A percentile compares a stretch with the other conserved stretches of the same genome.
Conservation (phyloP, 768 basidiomycete genomes). For the Filobasidium floriforme region DNA sequence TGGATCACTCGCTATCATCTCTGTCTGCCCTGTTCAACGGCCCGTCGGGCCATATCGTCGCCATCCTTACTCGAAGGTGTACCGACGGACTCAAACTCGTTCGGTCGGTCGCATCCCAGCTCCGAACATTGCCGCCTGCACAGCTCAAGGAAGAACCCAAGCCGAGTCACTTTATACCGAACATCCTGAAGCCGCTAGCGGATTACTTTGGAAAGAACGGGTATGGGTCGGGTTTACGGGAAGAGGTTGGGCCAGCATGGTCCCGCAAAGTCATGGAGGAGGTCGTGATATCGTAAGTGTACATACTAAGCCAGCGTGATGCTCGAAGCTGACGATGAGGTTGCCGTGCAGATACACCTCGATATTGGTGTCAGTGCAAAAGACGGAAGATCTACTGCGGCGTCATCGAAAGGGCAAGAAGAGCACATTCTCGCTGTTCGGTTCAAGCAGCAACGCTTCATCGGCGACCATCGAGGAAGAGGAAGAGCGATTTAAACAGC, state of each 20-base stretch:
- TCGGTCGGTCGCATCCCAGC: slow-evolving; percentile 80
- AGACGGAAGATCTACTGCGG: slow-evolving; percentile 81
- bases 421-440: slow-evolving; percentile 70
- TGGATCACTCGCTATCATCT: slow-evolving; percentile 17
- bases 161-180: slow-evolving; percentile 76
- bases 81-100: slow-evolving; percentile 77
- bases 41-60: slow-evolving; percentile 52
- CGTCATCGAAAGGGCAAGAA: slow-evolving; percentile 82
- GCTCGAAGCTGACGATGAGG: neutral
- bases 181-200: slow-evolving; percentile 71
- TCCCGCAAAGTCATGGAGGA: slow-evolving; percentile 58
- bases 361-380: slow-evolving; percentile 74
- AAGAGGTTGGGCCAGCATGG: slow-evolving; percentile 50
- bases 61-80: slow-evolving; percentile 69
- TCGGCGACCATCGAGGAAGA: slow-evolving; percentile 66
- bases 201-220: slow-evolving; percentile 57
- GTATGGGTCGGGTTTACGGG: slow-evolving; percentile 56
- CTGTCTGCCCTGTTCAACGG: slow-evolving; percentile 21
- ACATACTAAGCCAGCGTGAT: neutral
- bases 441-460: slow-evolving; percentile 47
- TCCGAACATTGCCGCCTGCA: slow-evolving; percentile 69
- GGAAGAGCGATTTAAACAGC: slow-evolving; percentile 76
- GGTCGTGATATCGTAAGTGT: slow-evolving; percentile 47
- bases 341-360: slow-evolving; percentile 58
- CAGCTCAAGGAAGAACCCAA: slow-evolving; percentile 47